Evolutionary conservation across 208 protist species (phyloP), one percentile per base, ranked within the genome.

Genomic region (Trichomonas tenax): DNA sequence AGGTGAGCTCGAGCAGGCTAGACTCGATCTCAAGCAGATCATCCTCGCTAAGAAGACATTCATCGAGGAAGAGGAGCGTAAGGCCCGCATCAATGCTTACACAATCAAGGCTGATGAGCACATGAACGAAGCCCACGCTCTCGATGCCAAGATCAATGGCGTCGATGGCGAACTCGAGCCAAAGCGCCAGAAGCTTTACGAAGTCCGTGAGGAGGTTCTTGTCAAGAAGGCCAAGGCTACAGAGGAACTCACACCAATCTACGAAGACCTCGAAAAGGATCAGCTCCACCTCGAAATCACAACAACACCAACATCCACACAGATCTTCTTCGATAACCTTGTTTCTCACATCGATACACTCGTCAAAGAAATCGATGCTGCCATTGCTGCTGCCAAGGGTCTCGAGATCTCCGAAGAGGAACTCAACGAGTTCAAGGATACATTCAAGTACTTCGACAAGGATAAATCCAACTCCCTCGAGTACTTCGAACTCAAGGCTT

Each of bases 391-490:
- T 48, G 86, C 40, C n/a, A 93, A 93, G 36, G 86, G 86, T 51
- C 86, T 93, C 44, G 86, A 93, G 36, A 93, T 93, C 44, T 93
- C 86, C 41, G 44, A 93, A 93, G 86, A 93, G 21, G 26, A 93
- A 93, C 40, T 93, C 31, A n/a, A 48, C 11, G 86, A 93, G n/a
- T 93, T 93, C 86, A 48, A 44, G 26, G 86, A 93, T 26, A 93
- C 40, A 48, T 93, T 93, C 44, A 51, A 23, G 26, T 51, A 51
- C 86, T 93, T 93, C 86, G 86, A 93, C 44, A 93, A 93, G 36
- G 44, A 48, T 38, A 34, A 51, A 2, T 23, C 23, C 44, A 93
- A 93, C 3, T 11, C 44, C 0, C 86, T 93, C 34, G 86, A 34
- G 17, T 44, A 41, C 11, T 93, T 40, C 44, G 86, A 93, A 93